A percentile compares a stretch with the other conserved stretches of the same genome.
Conservation (phyloP, 2,329 filamentous ascomycete species). For the Penicillium decumbens region DNA sequence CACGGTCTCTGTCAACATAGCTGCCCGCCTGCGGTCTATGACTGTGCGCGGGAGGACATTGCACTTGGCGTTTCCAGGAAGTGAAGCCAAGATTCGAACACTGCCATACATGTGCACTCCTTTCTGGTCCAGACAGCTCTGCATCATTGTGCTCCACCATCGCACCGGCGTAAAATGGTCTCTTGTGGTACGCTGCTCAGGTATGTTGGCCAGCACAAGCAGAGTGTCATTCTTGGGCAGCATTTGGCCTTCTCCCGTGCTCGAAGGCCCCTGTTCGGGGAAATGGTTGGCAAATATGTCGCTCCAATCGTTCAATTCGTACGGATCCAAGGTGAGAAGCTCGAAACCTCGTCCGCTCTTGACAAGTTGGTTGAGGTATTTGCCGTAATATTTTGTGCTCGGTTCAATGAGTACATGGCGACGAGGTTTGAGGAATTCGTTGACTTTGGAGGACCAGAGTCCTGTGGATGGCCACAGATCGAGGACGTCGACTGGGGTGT, state of each 20-base stretch:
- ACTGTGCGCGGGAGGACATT: slow-evolving; percentile 58
- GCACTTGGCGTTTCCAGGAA: slow-evolving; percentile 56
- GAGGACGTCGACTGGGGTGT: slow-evolving; percentile 76
- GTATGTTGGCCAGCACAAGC: slow-evolving; percentile 66
- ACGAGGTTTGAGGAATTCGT: slow-evolving; percentile 70
- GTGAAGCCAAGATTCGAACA: slow-evolving; percentile 73
- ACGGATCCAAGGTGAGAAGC: slow-evolving; percentile 52
- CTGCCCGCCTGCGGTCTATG: slow-evolving; percentile 52
- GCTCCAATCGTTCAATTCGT: slow-evolving; percentile 55
- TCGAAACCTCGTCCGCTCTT: slow-evolving; percentile 45
- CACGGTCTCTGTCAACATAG: slow-evolving; percentile 56
- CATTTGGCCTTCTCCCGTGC: slow-evolving; percentile 27
- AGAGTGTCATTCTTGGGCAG: slow-evolving; percentile 64
- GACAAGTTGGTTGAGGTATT: slow-evolving; percentile 58
- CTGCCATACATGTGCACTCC: slow-evolving; percentile 72
- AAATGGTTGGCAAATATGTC: slow-evolving; percentile 40
- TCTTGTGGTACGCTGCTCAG: slow-evolving; percentile 49
- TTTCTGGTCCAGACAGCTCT: slow-evolving; percentile 52
- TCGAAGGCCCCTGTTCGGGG: slow-evolving; percentile 49
- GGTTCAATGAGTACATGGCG: slow-evolving; percentile 80
- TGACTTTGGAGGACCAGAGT: slow-evolving; percentile 71
- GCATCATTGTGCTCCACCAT: slow-evolving; percentile 55
- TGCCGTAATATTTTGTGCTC: slow-evolving; percentile 53
- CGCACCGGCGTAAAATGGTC: slow-evolving; percentile 50
- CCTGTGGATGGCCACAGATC: slow-evolving; percentile 80